phyloP scores from a whole-genome alignment of 2,329 filamentous ascomycete genomes.

The Fusarium sp. region DNA sequence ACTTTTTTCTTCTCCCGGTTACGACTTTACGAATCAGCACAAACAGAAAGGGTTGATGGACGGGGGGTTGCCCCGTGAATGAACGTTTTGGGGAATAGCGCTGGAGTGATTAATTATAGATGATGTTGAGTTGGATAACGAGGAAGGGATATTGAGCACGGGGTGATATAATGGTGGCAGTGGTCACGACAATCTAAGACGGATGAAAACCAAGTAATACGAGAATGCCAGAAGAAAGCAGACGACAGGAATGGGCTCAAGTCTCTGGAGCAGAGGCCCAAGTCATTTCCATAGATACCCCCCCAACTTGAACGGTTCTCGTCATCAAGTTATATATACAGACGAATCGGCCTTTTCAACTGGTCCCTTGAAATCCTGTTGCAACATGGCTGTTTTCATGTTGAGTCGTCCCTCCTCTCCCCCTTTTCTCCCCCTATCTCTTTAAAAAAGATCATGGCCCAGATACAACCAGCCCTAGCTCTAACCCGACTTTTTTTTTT shows the following conservation, averaged over 20 bases:
- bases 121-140: not conserved
- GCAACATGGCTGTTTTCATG: constrained; percentile 38
- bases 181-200: not conserved
- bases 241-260: constrained; percentile 2
- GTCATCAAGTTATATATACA: constrained; percentile 25
- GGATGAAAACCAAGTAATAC: constrained; percentile 3
- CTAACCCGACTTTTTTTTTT: constrained; percentile 14
- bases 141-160: not conserved
- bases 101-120: not conserved
- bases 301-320: constrained; percentile 16
- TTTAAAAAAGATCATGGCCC: constrained; percentile 4
- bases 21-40: constrained; percentile 28
- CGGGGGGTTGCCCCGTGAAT: not conserved
- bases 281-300: constrained; percentile 27
- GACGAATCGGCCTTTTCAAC: constrained; percentile 12
- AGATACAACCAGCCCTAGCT: constrained; percentile 1
- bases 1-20: constrained; percentile 3
- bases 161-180: not conserved
- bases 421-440: not conserved
- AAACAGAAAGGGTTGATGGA: not conserved
- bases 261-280: constrained; percentile 17
- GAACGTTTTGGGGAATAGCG: not conserved
- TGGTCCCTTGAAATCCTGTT: constrained; percentile 1
- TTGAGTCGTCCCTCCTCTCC: constrained; percentile 1
- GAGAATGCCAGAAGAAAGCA: not conserved